phyloP scores from a whole-genome alignment of 805 yeast species.

The Myxozyma vanderwaltii region DNA sequence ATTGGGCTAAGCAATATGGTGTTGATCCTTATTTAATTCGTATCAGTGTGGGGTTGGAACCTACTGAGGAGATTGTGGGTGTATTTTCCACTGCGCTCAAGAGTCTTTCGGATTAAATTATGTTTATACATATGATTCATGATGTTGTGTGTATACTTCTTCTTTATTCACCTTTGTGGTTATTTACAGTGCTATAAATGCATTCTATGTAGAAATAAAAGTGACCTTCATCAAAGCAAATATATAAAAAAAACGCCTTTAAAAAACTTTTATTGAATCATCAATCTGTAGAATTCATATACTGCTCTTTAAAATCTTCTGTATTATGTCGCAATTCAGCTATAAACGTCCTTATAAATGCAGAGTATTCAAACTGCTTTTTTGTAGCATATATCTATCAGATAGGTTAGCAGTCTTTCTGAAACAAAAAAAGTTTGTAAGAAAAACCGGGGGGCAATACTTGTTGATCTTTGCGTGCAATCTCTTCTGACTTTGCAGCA shows the following conservation, averaged over 20 bases:
- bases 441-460: neutral
- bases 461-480: neutral
- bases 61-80: constrained; percentile 53
- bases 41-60: constrained; percentile 80
- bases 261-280: no score
- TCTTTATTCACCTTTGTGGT: no score
- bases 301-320: neutral
- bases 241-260: no score
- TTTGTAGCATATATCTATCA: constrained; percentile 6
- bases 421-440: no score
- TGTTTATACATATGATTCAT: neutral
- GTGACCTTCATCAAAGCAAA: no score
- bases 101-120: neutral
- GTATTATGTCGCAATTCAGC: constrained; percentile 6
- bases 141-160: neutral
- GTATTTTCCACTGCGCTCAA: constrained; percentile 41
- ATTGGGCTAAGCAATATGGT: constrained; percentile 75
- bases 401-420: neutral
- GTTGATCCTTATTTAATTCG: constrained; percentile 72
- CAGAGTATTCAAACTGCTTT: constrained; percentile 15
- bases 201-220: neutral
- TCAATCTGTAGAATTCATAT: neutral
- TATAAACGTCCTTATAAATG: constrained; percentile 15
- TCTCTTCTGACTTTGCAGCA: neutral
- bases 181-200: neutral